Base-by-base conservation (phyloP, 805 yeast genomes). In the Pichia nanzhaoensis region DNA sequence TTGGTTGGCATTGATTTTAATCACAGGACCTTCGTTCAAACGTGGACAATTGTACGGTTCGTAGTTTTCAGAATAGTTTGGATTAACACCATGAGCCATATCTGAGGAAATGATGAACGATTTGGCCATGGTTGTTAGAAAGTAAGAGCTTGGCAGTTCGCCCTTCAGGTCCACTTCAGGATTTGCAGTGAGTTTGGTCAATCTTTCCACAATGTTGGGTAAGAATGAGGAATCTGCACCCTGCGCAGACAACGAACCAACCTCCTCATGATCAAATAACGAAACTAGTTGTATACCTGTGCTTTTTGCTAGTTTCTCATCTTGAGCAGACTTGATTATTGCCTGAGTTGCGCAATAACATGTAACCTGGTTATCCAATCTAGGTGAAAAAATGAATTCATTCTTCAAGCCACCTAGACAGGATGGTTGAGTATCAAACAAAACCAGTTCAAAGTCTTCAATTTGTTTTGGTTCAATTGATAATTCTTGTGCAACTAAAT, bases 81-180 rank as follows among this genome's bases (percentile, higher is more conserved):
- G 99, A 63, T 91, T 96, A 33, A 91, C 84, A 28, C 96, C 98
- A 61, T 91, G 99, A 1, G 98, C 96, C 80, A 89, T 93, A 63
- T 91, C 99, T 0, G 96, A 86, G 0, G 97, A 90, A 37, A 93
- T 64, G 54, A 91, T 74, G 64, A 93, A 90, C 1, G 97, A 88
- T 60, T 82, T 82, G 8, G 90, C 73, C 66, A 80, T 72, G 1
- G 83, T 62, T 52, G 80, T 77, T 46, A 75, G 65, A 48, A 77
- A 71, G 35, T 63, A 63, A 0, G 78, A 65, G 4, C 61, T 51
- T 14, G 65, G 52, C 1, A 56, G 43, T 46, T 63, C 66, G n/a
- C 47, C 41, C 12, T 48, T 35, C 19, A 64, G 62, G 39, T 71
- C 69, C 27, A 68, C 64, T 10, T 46, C 52, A 4, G 69, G 69